A percentile compares a stretch with the other conserved stretches of the same genome.
Evolutionary conservation across 2,329 filamentous ascomycete species (phyloP).

Genomic region (Fusarium redolens): DNA sequence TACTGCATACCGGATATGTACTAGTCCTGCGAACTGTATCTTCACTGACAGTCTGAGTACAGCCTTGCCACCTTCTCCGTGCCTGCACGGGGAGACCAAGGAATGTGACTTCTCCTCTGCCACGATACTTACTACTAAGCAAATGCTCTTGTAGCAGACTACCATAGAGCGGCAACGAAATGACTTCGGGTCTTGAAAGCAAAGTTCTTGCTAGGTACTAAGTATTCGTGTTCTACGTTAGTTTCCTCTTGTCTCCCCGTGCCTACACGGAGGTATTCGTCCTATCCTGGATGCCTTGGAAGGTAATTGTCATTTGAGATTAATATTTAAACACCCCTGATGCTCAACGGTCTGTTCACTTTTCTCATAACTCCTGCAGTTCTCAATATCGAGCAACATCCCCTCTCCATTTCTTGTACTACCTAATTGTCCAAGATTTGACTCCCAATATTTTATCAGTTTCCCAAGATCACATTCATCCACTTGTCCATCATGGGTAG

Average conservation of each 20-base stretch:
- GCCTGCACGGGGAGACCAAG: not conserved
- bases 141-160: not conserved
- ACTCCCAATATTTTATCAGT: not conserved
- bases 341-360: accelerated
- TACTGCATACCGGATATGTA: not conserved
- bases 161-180: not conserved
- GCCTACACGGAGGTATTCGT: not conserved
- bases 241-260: not conserved
- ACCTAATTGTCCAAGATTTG: accelerated
- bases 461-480: too few relatives aligned
- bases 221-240: too few relatives aligned
- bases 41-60: not conserved
- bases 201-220: not conserved
- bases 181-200: not conserved
- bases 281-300: not conserved
- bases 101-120: not conserved
- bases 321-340: not conserved
- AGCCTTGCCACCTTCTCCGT: not conserved
- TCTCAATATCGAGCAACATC: not conserved
- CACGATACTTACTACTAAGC: not conserved
- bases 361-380: accelerated
- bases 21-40: not conserved
- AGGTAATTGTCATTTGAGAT: accelerated
- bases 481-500: not conserved
- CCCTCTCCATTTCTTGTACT: not conserved